Base-by-base conservation (phyloP, 768 basidiomycete genomes). In the Amanita thiersii region DNA sequence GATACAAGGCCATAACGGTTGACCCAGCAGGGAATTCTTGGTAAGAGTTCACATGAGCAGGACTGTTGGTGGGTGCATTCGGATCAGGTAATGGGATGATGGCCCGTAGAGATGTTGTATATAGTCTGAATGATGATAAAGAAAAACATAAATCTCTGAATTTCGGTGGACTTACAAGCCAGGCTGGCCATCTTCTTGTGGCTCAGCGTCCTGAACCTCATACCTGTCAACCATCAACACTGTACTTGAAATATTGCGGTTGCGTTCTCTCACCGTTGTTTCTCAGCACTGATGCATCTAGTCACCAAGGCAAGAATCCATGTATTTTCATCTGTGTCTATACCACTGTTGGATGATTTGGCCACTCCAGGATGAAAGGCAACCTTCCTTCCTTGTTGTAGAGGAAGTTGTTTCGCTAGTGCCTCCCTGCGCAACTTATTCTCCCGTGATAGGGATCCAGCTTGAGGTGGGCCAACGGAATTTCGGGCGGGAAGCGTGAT, bases 1-100 rank as follows among this genome's bases (percentile, higher is more conserved):
- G 88, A 59, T 89, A 91, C n/a, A 90, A 64, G 1, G 86, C 88
- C 73, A 91, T 75, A 7, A 91, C 88, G 0, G 72, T 83, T 15
- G 81, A 77, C 3, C 86, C 79, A 0, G 73, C 62, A 17, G 73
- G 62, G 55, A 87, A 91, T 48, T 80, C 79, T 33, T 77, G 83
- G 55, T 87, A 86, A 3, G 76, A 69, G 50, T 68, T 75, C 29
- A 78, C 65, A 60, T 87, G 84, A 12, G 80, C 68, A 0, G 83
- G 70, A 53, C 61, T 79, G 34, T 70, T 73, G 20, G 66, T 56
- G 7, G 65, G 61, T 1, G 81, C 79, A 33, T 61, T 71, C 3
- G 78, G 80, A 52, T 90, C 86, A 5, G 88, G 88, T 18, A 91
- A 65, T 1, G 88, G 87, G 41, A 91, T 83, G 31, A 90, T 79